Conservation (phyloP, 495 filamentous ascomycete genomes). For the Tuber calosporum region DNA sequence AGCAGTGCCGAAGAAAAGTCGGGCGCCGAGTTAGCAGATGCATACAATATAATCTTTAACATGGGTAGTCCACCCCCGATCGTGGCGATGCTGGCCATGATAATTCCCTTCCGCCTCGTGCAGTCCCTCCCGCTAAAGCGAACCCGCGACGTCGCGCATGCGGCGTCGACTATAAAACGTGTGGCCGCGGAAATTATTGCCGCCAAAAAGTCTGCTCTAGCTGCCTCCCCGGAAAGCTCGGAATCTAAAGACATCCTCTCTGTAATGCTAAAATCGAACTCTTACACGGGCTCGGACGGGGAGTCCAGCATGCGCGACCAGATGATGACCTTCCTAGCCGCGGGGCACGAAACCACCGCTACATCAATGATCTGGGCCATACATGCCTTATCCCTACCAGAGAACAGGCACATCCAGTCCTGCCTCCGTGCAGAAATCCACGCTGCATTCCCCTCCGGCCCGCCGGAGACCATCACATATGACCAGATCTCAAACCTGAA, state of each 20-base stretch:
- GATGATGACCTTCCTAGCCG: constrained; percentile 90
- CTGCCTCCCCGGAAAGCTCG: constrained; percentile 22
- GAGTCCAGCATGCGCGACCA: constrained; percentile 81
- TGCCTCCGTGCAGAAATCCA: constrained; percentile 50
- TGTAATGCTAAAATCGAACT: constrained; percentile 67
- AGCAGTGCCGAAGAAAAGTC: constrained; percentile 12
- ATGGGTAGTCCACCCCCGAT: not conserved
- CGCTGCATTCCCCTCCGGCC: constrained; percentile 51
- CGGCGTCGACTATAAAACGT: constrained; percentile 1
- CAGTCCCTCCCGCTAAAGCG: not conserved
- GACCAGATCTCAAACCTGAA: constrained; percentile 52
- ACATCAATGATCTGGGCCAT: constrained; percentile 53
- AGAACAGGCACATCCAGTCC: constrained; percentile 45
- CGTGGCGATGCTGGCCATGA: not conserved
- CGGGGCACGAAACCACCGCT: constrained; percentile 68
- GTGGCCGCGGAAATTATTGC: constrained; percentile 17
- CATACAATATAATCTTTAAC: constrained; percentile 58
- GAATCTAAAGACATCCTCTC: constrained; percentile 65
- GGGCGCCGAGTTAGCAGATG: constrained; percentile 50
- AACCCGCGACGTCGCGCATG: not conserved
- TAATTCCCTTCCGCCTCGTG: constrained; percentile 18
- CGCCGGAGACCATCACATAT: constrained; percentile 42
- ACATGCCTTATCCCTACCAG: constrained; percentile 49
- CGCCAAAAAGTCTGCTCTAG: constrained; percentile 35
- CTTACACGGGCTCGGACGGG: constrained; percentile 49